Evolutionary conservation across 192 early-diverging fungal genomes (phyloP), one percentile per base, ranked within the genome.

Genomic region (Phycomyces blakesleeanus): DNA sequence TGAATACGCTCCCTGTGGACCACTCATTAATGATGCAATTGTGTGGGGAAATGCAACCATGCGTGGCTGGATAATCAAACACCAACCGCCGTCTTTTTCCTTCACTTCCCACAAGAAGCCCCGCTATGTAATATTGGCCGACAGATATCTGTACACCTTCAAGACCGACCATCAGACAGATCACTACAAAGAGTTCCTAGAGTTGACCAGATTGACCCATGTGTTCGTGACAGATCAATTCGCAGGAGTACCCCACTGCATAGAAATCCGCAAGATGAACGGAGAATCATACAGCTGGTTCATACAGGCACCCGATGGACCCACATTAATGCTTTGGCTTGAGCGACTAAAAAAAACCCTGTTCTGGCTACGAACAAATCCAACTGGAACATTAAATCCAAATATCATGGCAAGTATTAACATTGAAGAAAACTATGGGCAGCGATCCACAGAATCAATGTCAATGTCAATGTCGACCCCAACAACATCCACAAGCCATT

Each of bases 171-270:
- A 57, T 1, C 55, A 60, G 14, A 40, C 20, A 7, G 0, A 15
- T 15, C 18, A 22, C 20, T 69, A 57, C 34, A 60, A 61, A 5
- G 61, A 69, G 38, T 69, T 69, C 26, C 34, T 69, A 15, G 61
- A 63, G 22, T 20, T 69, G 14, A 57, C 27, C 29, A 52, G 53
- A 29, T 27, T 55, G 12, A 69, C 68, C 0, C 54, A 63, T 25
- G 61, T 50, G 16, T 69, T 69, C 25, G 68, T 63, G 12, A 69
- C 68, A 16, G 61, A 69, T 59, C 55, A 41, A 6, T 55, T 69
- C 47, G n/a, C 25, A 20, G 61, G 61, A 8, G 51, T 55, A 14
- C 55, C 62, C 8, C 58, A 69, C 40, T 69, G 68, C 7, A 37
- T 69, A 9, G 68, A 69, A 53, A 51, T 69, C 44, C 61, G 56